A percentile compares a stretch with the other conserved stretches of the same genome.
phyloP scores from a whole-genome alignment of 371 early-diverging fungal species.

The Thermomucor indicae-seudaticae region DNA sequence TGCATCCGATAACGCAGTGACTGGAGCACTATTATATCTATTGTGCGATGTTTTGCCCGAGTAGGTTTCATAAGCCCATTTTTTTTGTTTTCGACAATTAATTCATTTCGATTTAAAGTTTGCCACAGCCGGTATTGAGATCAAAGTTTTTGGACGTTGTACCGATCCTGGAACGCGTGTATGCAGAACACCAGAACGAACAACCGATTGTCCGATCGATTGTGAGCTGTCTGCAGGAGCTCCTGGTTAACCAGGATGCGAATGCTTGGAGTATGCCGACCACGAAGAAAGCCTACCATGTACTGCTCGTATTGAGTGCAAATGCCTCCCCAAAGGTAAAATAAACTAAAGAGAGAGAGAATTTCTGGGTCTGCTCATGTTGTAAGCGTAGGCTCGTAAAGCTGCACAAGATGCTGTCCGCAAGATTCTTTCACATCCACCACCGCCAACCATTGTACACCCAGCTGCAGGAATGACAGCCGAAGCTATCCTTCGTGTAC shows the following conservation, averaged over 20 bases:
- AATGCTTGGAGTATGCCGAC: slow-evolving; percentile 68
- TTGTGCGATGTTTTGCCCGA: slow-evolving; percentile 76
- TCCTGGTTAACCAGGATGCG: slow-evolving; percentile 79
- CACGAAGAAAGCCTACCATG: slow-evolving; percentile 65
- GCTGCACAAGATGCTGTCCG: slow-evolving; percentile 83
- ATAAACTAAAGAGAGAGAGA: neutral
- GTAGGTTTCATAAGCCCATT: slow-evolving; percentile 36
- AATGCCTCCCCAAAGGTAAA: slow-evolving; percentile 86
- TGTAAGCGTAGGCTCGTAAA: slow-evolving; percentile 50
- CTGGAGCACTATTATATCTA: slow-evolving; percentile 73
- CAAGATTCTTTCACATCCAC: slow-evolving; percentile 64
- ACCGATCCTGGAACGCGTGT: slow-evolving; percentile 48
- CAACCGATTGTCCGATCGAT: slow-evolving; percentile 77
- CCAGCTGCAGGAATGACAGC: slow-evolving; percentile 75
- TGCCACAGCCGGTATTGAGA: slow-evolving; percentile 58
- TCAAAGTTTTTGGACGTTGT: slow-evolving; percentile 63
- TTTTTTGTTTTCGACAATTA: slow-evolving; percentile 5
- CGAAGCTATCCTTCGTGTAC: slow-evolving; percentile 65
- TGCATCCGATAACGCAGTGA: slow-evolving; percentile 44
- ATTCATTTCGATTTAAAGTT: slow-evolving; percentile 20
- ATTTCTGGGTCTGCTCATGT: neutral
- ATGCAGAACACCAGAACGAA: slow-evolving; percentile 59
- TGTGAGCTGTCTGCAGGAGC: slow-evolving; percentile 75
- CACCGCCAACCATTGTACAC: slow-evolving; percentile 73
- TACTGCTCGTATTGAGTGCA: slow-evolving; percentile 70